These are phyloP conservation scores for Shiraia sp. DNA, from an alignment of 2,329 filamentous ascomycete genomes.

Conservation along the genomic window DNA sequence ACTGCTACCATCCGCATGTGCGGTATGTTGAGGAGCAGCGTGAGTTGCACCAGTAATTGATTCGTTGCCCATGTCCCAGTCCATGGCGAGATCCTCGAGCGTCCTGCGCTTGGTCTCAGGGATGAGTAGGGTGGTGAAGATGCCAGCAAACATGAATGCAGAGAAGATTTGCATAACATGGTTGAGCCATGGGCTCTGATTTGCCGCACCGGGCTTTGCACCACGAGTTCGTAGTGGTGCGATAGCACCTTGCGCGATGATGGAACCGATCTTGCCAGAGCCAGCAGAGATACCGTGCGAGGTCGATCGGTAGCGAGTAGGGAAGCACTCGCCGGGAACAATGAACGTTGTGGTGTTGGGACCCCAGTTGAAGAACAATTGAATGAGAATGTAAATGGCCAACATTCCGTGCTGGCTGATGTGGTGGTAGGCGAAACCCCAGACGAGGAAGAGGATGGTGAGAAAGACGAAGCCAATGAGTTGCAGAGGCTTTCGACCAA, in stretches of 20 bases:
- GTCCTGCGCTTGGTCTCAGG: constrained; percentile 78
- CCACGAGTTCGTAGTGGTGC: constrained; percentile 58
- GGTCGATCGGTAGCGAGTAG: constrained; percentile 54
- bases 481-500: constrained; percentile 58
- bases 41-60: constrained; percentile 31
- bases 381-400: constrained; percentile 52
- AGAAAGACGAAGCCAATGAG: constrained; percentile 38
- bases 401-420: constrained; percentile 46
- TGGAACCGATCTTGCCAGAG: constrained; percentile 54
- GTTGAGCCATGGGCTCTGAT: constrained; percentile 67
- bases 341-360: constrained; percentile 58
- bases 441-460: constrained; percentile 63
- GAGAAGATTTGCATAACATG: constrained; percentile 78
- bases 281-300: constrained; percentile 56
- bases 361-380: constrained; percentile 58
- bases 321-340: constrained; percentile 56
- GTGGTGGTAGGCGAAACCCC: constrained; percentile 43
- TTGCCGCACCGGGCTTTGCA: constrained; percentile 27
- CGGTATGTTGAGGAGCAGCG: constrained; percentile 10
- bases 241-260: constrained; percentile 54
- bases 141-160: constrained; percentile 76
- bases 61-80: constrained; percentile 42
- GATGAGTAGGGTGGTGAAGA: constrained; percentile 69
- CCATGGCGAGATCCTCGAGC: constrained; percentile 66
- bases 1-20: constrained; percentile 20